Conservation (phyloP, 768 basidiomycete genomes). For the Leccinum obscurum region DNA sequence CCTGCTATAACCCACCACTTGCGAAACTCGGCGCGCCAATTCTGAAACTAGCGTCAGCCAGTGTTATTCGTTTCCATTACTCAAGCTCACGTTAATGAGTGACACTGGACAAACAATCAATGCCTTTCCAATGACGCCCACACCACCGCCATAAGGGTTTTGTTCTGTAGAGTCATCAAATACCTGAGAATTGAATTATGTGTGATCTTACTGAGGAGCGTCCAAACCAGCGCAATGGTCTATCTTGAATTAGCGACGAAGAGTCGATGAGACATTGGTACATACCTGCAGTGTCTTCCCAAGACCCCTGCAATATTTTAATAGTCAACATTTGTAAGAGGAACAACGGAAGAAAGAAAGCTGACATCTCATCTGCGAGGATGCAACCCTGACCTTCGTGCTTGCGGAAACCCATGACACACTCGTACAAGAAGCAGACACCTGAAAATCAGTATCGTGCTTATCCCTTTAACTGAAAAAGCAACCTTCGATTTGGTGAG, state of each 20-base stretch:
- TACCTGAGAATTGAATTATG: constrained; percentile 2
- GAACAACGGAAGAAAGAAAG: not conserved
- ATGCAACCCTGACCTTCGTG: constrained; percentile 94
- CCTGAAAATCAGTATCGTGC: constrained; percentile 41
- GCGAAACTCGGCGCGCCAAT: constrained; percentile 93
- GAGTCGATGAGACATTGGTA: not conserved
- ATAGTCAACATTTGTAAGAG: constrained; percentile 12
- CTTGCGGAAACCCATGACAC: constrained; percentile 90
- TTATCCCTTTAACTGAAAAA: not conserved
- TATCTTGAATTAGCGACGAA: constrained; percentile 15
- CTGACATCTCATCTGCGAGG: constrained; percentile 93
- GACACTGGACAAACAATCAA: constrained; percentile 95
- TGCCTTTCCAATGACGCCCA: constrained; percentile 67
- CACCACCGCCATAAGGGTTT: constrained; percentile 68
- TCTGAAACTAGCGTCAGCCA: constrained; percentile 44
- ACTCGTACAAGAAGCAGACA: constrained; percentile 90
- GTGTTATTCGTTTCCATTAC: not conserved
- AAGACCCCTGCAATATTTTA: constrained; percentile 66
- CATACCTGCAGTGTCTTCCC: constrained; percentile 90
- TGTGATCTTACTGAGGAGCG: constrained; percentile 71
- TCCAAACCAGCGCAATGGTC: constrained; percentile 94
- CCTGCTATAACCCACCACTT: constrained; percentile 73
- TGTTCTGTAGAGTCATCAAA: constrained; percentile 55
- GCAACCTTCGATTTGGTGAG: constrained; percentile 87
- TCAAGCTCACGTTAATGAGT: constrained; percentile 64